Base-by-base conservation (phyloP, 768 basidiomycete species). In the Lactarius evosmus region DNA sequence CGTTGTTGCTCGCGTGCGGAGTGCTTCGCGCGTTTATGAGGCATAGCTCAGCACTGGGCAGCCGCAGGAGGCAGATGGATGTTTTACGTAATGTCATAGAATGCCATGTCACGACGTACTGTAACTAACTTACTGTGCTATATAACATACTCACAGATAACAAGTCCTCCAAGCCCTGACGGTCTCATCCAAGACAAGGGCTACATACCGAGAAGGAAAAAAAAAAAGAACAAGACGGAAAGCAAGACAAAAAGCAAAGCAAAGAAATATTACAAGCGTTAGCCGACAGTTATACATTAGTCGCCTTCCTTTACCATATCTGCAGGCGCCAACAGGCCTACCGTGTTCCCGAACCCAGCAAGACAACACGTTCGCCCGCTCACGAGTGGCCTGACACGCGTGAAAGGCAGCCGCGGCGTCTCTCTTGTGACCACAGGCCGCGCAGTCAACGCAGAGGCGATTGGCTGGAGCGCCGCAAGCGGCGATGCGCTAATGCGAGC, bases 401-500 rank as follows among this genome's bases (percentile, higher is more conserved):
- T 69, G 51, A 69, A 69, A 19, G 68, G 68, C 33, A 69, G 32
- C 29, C 68, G 62, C 34, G 59, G 66, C 12, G 57, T 60, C 56
- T 64, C 66, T n/a, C 46, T 58, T 33, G 44, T 30, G 40, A 34
- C 29, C 14, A 22, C 33, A 4, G 66, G 27, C 46, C 58, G 54
- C 3, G 54, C 34, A 7, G 40, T 9, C 14, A 52, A 56, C 30
- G 51, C 50, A 6, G 64, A 53, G 4, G 58, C 19, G 7, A 32
- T 17, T 46, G 66, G 70, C 14, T 76, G 71, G 29, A 91, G 72
- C 46, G 81, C 74, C 3, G 81, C 78, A 34, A 91, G 73, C 8
- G 83, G 56, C 2, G 84, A 84, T 50, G 78, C 80, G 57, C 81
- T 82, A 57, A 87, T 58, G 40, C 72, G 73, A 22, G 80, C 75